Base-by-base conservation (phyloP, 768 basidiomycete species). In the Neoboletus subvelutipes region DNA sequence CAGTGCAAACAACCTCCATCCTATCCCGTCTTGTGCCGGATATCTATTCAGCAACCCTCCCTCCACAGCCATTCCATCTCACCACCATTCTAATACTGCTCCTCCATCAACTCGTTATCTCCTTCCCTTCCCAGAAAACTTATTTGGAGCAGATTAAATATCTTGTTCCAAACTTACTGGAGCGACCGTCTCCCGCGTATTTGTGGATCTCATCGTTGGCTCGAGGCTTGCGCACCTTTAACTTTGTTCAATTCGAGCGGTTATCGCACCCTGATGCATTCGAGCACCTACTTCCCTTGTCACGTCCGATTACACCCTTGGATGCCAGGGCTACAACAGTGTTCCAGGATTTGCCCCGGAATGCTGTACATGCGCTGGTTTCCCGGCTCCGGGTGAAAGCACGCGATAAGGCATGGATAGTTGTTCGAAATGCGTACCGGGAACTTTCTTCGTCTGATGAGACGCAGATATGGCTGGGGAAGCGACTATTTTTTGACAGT, bases 61-160 rank as follows among this genome's bases (percentile, higher is more conserved):
- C 41, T 39, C 57, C 40, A 49, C 57, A 63, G 61, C 34, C 71
- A 61, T 57, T 50, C 50, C 65, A 69, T 57, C 61, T 69, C 29
- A 39, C 64, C 20, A 73, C 76, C 2, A 63, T 77, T 45, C 63
- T 90, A 6, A 65, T 84, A 24, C 78, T 82, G 4, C 77, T 86
- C 28, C 70, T 89, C 15, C 81, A 90, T 62, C 78, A 82, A 55
- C 79, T 91, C 11, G 69, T 80, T 17, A 62, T 76, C 9, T 69
- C 75, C 5, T 88, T 86, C 68, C 90, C 90, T 4, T 88, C 87
- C 1, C 89, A 90, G 65, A 71, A 73, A 51, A 61, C 77, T 10
- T 90, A 82, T 54, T 52, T 72, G 28, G 63, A 67, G 17, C 69
- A 63, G 45, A 57, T 67, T 13, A 58, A 48, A 49, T 15, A 17